These are phyloP conservation scores for Dryadomyces quercus-mongolicae DNA, from an alignment of 2,329 filamentous ascomycete species.

Conservation along the genomic window DNA sequence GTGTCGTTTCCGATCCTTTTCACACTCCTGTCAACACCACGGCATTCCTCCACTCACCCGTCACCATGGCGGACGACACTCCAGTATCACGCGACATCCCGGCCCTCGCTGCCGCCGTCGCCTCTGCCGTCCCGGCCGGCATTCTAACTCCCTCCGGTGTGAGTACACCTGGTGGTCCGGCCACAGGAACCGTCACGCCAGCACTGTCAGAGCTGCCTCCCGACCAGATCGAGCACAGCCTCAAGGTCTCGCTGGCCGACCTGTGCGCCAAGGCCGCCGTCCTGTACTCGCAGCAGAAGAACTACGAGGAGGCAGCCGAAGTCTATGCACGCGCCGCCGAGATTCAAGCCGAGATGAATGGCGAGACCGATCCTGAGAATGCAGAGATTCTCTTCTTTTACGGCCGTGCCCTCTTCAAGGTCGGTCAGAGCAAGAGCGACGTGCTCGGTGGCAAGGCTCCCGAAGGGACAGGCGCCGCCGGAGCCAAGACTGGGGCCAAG, in stretches of 20 bases:
- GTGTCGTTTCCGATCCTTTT: too few species aligned
- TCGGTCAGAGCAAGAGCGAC: constrained; percentile 88
- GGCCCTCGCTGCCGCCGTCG: constrained; percentile 2
- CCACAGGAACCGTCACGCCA: constrained; percentile 20
- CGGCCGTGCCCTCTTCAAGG: constrained; percentile 84
- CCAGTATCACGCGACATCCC: neutral
- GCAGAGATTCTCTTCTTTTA: constrained; percentile 92
- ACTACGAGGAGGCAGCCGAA: constrained; percentile 70
- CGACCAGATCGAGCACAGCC: constrained; percentile 20
- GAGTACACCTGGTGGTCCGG: constrained; percentile 16
- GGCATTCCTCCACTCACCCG: neutral
- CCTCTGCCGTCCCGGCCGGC: constrained; percentile 6
- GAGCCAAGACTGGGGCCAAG: neutral
- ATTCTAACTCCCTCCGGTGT: constrained; percentile 8
- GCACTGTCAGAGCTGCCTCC: constrained; percentile 18
- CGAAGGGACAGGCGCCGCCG: constrained; percentile 22
- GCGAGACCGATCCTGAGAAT: constrained; percentile 81
- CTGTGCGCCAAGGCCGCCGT: constrained; percentile 70
- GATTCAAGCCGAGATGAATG: constrained; percentile 81
- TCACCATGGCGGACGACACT: constrained; percentile 10
- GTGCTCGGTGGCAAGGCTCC: constrained; percentile 75
- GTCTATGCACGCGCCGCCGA: constrained; percentile 81
- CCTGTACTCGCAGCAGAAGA: constrained; percentile 77
- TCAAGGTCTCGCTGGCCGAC: constrained; percentile 58
- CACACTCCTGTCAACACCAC: neutral